Evolutionary conservation across 2,329 filamentous ascomycete genomes (phyloP).

Genomic region (Colletotrichum gigasporum): DNA sequence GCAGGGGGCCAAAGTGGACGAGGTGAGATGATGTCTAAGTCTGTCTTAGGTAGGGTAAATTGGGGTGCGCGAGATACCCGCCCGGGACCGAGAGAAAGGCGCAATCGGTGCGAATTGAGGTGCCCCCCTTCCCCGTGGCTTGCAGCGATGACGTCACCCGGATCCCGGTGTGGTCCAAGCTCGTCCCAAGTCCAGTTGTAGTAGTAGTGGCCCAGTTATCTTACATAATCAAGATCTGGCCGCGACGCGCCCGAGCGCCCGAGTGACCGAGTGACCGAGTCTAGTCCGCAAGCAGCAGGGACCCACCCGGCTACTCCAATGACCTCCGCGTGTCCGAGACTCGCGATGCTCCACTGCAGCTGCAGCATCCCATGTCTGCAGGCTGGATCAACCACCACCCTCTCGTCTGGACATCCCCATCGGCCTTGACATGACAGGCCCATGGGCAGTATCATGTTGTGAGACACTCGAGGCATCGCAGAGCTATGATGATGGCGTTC

Average conservation of each 20-base stretch:
- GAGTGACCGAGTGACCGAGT: conserved; percentile 19
- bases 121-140: neutral
- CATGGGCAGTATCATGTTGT: neutral
- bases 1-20: conserved; percentile 7
- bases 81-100: conserved; percentile 26
- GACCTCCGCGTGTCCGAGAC: conserved; percentile 24
- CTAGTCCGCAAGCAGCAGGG: neutral
- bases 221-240: conserved; percentile 2
- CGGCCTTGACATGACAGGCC: conserved; percentile 1
- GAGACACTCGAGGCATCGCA: conserved; percentile 10
- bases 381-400: neutral
- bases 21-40: conserved; percentile 7
- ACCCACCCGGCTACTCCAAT: conserved; percentile 7
- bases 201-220: neutral
- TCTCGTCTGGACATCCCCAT: conserved; percentile 31
- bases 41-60: too few relatives aligned
- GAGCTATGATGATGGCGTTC: neutral
- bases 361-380: too few relatives aligned
- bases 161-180: neutral
- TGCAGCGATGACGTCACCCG: too few relatives aligned
- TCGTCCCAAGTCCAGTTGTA: neutral
- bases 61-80: conserved; percentile 5
- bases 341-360: too few relatives aligned
- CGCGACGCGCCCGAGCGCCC: too few relatives aligned
- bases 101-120: neutral